Base-by-base conservation (phyloP, 495 filamentous ascomycete species). In the Trichoderma gamsii region DNA sequence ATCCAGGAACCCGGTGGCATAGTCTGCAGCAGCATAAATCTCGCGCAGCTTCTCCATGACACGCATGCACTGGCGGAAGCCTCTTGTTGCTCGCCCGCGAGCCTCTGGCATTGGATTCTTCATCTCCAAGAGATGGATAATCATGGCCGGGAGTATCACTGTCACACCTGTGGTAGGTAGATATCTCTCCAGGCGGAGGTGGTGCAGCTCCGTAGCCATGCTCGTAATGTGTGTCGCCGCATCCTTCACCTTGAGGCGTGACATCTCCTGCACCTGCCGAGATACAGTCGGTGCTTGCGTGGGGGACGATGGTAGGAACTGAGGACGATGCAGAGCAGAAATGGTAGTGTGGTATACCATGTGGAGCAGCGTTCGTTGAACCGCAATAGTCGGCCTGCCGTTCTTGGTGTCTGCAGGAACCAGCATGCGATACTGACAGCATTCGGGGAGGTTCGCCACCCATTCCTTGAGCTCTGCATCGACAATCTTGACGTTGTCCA, bases 301-400 rank as follows among this genome's bases (percentile, higher is more conserved):
- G 4, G 87, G 84, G n/a, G 86, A 81, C 3, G 89, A 88, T 0
- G 91, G 90, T 38, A 96, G 84, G 49, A 96, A 92, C 68, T 94
- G 92, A 18, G 92, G 92, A 44, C 92, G 85, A 75, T 97, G 92
- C 38, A 97, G 84, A 9, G 92, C 92, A 65, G 90, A 93, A 46
- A 94, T 83, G 9, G 92, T 93, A 9, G 92, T 92, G 74, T 89
- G 88, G 74, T 94, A 95, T 29, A 94, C 86, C 90, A 96, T 93
- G 75, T 95, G 91, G 41, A 97, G 80, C 25, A 96, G 81, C 61
- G 87, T 88, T 46, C 89, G 85, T 71, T 95, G 90, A 7, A 95
- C 84, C 35, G 89, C 87, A 41, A 97, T 71, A 23, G 78, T 72
- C 16, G 76, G 67, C 49, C 73, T 71, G 16, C 77, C 79, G 35